Evolutionary conservation across 768 basidiomycete species (phyloP), one percentile per base, ranked within the genome.

Genomic region (Lentinula sp.): DNA sequence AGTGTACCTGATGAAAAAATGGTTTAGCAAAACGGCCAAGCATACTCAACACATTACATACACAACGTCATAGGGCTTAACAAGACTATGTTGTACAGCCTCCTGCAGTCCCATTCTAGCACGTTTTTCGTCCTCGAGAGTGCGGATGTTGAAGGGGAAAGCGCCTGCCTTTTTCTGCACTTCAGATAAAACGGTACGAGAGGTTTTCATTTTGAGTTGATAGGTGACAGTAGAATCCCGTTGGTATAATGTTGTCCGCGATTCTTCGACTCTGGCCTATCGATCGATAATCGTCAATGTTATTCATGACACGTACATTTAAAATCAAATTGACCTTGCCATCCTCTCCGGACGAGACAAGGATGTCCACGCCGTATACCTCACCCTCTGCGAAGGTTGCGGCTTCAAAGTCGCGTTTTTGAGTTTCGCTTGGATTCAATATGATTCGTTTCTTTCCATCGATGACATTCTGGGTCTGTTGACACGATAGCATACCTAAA

Each of bases 361-460:
- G 80, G 66, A 98, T 83, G 72, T 98, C 96, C 64, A 98, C 87
- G 20, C 95, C 95, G 71, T 92, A 98, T 10, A 98, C 93, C 66
- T 98, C 96, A 61, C 87, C 88, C 73, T 98, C 96, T 42, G 88
- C 92, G 66, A 98, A 95, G 0, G 86, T 89, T 18, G 82, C 82
- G 59, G 86, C 80, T 69, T 98, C 94, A 63, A 91, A 90, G 63
- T 95, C 95, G 66, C 86, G 81, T 74, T 85, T 92, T 73, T 95
- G 93, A 49, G 79, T 75, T 63, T 95, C 90, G 42, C 82, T 85
- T 32, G 95, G 95, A 77, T 95, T 95, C 63, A 95, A 74, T 65
- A 98, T 93, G 70, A 98, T 86, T 33, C 94, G 84, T 79, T 97
- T 98, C 81, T 95, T 96, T 59, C 95, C 95, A 73, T 97, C 95